These are phyloP conservation scores for Naganishia onofrii DNA, from an alignment of 768 basidiomycete genomes.

Conservation along the genomic window DNA sequence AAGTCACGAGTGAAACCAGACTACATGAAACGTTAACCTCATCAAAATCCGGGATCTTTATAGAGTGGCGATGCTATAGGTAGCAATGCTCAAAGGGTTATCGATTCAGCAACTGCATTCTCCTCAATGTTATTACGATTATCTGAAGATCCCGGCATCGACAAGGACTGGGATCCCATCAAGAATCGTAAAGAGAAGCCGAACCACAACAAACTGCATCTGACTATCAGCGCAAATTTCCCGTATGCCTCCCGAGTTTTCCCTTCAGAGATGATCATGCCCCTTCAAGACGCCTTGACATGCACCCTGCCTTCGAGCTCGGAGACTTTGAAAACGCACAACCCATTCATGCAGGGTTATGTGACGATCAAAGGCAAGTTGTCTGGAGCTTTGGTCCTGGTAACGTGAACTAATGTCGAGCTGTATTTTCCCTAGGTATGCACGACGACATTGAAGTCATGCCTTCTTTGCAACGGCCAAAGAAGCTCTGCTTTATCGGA, in stretches of 20 bases:
- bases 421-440: constrained; percentile 60
- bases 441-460: constrained; percentile 82
- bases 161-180: constrained; percentile 24
- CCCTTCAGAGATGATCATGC: constrained; percentile 73
- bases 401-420: neutral
- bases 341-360: constrained; percentile 73
- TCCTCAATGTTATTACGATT: constrained; percentile 39
- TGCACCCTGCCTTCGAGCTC: constrained; percentile 75
- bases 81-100: constrained; percentile 62
- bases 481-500: constrained; percentile 80
- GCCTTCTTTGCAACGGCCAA: constrained; percentile 83
- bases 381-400: neutral
- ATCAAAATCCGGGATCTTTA: neutral
- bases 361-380: constrained; percentile 72
- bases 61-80: constrained; percentile 50
- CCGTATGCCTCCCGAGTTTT: constrained; percentile 60
- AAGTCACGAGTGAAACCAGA: constrained; percentile 5
- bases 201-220: constrained; percentile 38
- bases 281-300: constrained; percentile 86
- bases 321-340: constrained; percentile 60
- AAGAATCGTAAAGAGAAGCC: constrained; percentile 39
- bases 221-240: constrained; percentile 53
- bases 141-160: constrained; percentile 31
- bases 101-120: constrained; percentile 40
- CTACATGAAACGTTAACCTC: neutral